These are phyloP conservation scores for Primulina tabacum DNA, from an alignment of 257 asterid genomes.

Conservation along the genomic window DNA sequence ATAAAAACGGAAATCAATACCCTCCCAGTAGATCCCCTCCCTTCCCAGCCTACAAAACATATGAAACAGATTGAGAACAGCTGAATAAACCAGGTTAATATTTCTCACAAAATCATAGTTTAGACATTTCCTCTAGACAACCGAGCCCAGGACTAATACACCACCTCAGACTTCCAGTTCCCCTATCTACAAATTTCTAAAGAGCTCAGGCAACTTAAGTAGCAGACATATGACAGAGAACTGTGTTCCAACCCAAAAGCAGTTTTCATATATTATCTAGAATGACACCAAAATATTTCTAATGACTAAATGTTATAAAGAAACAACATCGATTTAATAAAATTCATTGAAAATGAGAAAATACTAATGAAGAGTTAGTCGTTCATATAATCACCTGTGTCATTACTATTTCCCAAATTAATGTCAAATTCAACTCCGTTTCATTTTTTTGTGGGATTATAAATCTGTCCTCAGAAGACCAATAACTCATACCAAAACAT, in stretches of 20 bases:
- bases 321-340: not conserved
- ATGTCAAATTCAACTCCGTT: not conserved
- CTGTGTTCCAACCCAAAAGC: not conserved
- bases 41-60: not conserved
- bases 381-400: not conserved
- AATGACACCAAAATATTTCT: not conserved
- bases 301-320: not conserved
- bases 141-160: not conserved
- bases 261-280: not conserved
- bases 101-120: not conserved
- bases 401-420: not conserved
- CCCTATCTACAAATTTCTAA: not conserved
- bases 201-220: not conserved
- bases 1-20: not conserved
- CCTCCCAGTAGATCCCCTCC: not conserved
- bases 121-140: conserved; percentile 2
- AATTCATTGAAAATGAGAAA: no score
- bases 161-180: not conserved
- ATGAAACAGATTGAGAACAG: not conserved
- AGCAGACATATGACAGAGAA: not conserved
- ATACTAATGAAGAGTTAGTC: not conserved
- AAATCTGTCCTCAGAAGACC: no score
- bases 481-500: not conserved
- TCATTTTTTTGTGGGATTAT: not conserved
- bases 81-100: no score